Base-by-base conservation (phyloP, 2,329 filamentous ascomycete genomes). In the Fusarium sambucinum region DNA sequence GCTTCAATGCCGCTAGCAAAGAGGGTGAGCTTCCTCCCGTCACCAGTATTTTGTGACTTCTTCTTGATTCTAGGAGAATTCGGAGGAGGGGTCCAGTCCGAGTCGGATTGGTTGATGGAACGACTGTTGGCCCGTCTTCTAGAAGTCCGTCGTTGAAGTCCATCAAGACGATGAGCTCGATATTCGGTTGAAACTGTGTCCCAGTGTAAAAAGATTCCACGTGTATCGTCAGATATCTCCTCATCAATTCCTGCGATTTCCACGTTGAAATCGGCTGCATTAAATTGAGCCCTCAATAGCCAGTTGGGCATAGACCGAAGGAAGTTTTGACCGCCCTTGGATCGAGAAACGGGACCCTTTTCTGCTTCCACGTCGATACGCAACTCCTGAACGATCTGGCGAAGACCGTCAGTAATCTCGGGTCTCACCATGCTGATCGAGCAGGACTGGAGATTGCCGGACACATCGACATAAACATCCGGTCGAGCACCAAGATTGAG, bases 161-260 rank as follows among this genome's bases (percentile, higher is more conserved):
- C 84, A 56, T 95, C 92, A 10, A 90, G 82, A 69, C 91, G 91
- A 71, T 96, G 92, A 5, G 92, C 92, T 69, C 91, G 90, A 78
- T 99, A 99, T 72, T 98, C 94, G 5, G 92, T 89, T 1, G 90
- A 92, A 88, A 94, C 96, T 0, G 90, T 92, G 69, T 97, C 93
- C 44, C 98, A 83, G 74, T 97, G 94, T 17, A 99, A 76, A 1
- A 93, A 93, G 40, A 97, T 85, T 19, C 96, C 96, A 23, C 93
- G 88, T 16, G 91, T 91, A 57, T 95, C 89, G 44, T 90, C 87
- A 0, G 94, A 97, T 33, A 98, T 93, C 21, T 90, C 88, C 47
- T 90, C 85, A 75, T 99, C 96, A 23, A 96, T 84, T 3, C 96
- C 96, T 19, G 96, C 96, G 54, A 98, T 87, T 77, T 99, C 95